Percentiles rank a stretch among this genome's conserved stretches.
Evolutionary conservation across 78 protist genomes (phyloP).

Genomic region (Dictyostelium citrinum): DNA sequence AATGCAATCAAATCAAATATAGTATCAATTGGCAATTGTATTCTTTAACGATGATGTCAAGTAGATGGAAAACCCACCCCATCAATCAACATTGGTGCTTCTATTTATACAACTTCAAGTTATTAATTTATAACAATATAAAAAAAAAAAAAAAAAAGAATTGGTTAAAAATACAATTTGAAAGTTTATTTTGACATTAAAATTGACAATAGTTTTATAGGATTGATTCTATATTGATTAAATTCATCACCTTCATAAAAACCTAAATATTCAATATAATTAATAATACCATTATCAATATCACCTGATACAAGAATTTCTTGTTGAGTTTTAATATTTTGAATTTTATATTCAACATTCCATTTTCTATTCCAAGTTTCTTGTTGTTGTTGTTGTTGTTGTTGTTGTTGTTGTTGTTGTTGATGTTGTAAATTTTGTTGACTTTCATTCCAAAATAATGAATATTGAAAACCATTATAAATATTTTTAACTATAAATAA

Average conservation of each 20-base stretch:
- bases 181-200: not conserved
- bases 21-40: too few relatives aligned
- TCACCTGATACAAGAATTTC: conserved; percentile 24
- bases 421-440: not conserved
- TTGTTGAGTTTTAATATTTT: conserved; percentile 9
- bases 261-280: conserved; percentile 39
- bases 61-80: too few relatives aligned
- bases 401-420: not conserved
- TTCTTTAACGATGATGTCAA: too few relatives aligned
- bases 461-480: conserved; percentile 52
- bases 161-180: not conserved
- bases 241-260: conserved; percentile 71
- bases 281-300: not conserved
- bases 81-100: too few relatives aligned
- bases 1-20: too few relatives aligned
- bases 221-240: conserved; percentile 49
- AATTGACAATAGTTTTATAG: conserved; percentile 11
- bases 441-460: conserved; percentile 27
- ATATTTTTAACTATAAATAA: not conserved
- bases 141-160: not conserved
- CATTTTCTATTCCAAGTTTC: conserved; percentile 48
- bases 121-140: too few relatives aligned
- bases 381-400: not conserved
- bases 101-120: too few relatives aligned
- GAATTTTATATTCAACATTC: conserved; percentile 35